Conservation (phyloP, 2,329 filamentous ascomycete genomes). For the Trichoderma gracile region DNA sequence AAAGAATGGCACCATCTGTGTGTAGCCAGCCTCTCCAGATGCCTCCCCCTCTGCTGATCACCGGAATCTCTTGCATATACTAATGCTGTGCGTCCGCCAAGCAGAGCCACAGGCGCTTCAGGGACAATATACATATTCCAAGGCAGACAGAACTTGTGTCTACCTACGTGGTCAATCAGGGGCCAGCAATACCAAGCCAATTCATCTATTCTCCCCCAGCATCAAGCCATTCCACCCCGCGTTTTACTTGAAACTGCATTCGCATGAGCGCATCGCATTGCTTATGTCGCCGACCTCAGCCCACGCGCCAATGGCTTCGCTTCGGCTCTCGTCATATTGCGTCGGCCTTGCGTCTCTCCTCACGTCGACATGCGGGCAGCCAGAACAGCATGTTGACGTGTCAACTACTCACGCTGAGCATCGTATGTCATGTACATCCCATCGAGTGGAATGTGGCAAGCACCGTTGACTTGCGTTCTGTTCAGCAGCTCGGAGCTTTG, state of each 20-base stretch:
- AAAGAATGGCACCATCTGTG: background rate
- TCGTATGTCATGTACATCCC: background rate
- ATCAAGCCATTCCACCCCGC: background rate
- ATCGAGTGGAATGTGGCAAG: background rate
- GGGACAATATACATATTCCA: background rate
- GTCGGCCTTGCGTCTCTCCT: background rate
- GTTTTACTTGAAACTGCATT: background rate
- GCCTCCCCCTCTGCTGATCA: background rate
- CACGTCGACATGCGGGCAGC: background rate
- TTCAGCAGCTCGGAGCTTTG: background rate
- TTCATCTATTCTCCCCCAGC: background rate
- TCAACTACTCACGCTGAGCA: background rate
- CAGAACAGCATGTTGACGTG: slow-evolving; percentile 1
- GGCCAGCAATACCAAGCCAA: background rate
- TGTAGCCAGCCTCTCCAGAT: background rate
- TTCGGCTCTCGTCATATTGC: background rate
- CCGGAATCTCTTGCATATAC: background rate
- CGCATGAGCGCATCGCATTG: background rate
- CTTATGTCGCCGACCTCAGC: background rate
- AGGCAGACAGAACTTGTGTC: background rate
- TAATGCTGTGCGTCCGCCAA: background rate
- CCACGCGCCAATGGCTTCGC: slow-evolving; percentile 1
- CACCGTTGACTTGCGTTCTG: too few relatives aligned
- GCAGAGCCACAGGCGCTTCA: background rate
- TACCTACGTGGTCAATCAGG: background rate